These are phyloP conservation scores for Dictyostelium purpureum DNA, from an alignment of 78 protist genomes.

Conservation along the genomic window DNA sequence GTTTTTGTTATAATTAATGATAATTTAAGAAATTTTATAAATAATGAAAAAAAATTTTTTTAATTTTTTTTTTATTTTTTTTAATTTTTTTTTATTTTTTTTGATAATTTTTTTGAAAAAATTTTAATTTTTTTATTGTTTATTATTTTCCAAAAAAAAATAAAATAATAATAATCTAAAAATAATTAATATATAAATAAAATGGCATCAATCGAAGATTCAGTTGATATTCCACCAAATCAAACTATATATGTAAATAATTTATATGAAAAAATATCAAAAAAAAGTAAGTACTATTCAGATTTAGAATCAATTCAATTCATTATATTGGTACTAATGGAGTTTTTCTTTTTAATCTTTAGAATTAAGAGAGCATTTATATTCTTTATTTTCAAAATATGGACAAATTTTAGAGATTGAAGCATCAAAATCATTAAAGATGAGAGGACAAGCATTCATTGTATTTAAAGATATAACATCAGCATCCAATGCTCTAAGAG, in stretches of 20 bases:
- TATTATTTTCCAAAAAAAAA: too few species aligned
- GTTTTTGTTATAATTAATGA: too few species aligned
- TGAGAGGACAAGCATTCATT: constrained; percentile 98
- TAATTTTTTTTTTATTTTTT: too few species aligned
- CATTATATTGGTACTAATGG: not conserved
- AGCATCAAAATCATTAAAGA: constrained; percentile 86
- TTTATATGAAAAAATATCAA: constrained; percentile 89
- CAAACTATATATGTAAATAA: constrained; percentile 95
- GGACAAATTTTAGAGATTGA: constrained; percentile 91
- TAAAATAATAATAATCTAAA: too few species aligned
- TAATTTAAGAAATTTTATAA: too few species aligned
- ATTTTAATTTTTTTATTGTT: too few species aligned
- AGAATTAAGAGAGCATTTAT: constrained; percentile 77
- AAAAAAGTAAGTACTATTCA: constrained; percentile 64
- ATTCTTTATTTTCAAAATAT: constrained; percentile 75
- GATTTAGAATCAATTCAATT: not conserved
- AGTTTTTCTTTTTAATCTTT: not conserved
- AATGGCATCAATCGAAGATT: not conserved
- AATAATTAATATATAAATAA: not conserved
- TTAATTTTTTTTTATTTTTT: too few species aligned
- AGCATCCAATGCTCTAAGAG: constrained; percentile 90
- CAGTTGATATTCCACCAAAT: constrained; percentile 77
- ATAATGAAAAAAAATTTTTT: too few species aligned
- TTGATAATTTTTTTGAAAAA: too few species aligned
- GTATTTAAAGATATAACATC: constrained; percentile 89